Evolutionary conservation across 257 asterid species (phyloP).

Genomic region (Lycium barbarum): DNA sequence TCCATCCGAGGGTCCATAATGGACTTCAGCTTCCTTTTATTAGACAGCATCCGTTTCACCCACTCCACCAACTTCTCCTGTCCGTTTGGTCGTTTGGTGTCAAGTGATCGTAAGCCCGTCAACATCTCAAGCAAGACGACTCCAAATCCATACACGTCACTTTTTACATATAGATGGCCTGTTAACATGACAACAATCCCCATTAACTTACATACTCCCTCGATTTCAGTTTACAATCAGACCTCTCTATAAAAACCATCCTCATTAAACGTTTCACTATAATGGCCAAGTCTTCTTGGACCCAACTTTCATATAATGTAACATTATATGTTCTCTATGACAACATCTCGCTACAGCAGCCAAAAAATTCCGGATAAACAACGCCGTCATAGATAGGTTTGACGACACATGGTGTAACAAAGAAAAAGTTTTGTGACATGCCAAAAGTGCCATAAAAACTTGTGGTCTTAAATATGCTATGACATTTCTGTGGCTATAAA

Average conservation of each 20-base stretch:
- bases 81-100: conserved; percentile 27
- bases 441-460: background rate
- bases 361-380: background rate
- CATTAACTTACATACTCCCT: background rate
- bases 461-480: background rate
- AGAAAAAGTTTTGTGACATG: background rate
- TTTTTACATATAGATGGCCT: conserved; percentile 41
- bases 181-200: background rate
- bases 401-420: background rate
- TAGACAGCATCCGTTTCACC: conserved; percentile 30
- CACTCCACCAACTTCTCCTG: conserved; percentile 33
- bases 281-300: too few species aligned
- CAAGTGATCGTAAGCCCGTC: conserved; percentile 36
- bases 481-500: background rate
- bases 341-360: too few species aligned
- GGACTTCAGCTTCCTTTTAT: conserved; percentile 33
- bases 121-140: conserved; percentile 39
- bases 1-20: conserved; percentile 35
- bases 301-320: too few species aligned
- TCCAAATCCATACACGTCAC: conserved; percentile 40
- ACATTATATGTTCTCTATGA: too few species aligned
- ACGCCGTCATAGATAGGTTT: background rate
- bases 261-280: too few species aligned
- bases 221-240: background rate
- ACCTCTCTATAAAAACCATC: too few species aligned